Evolutionary conservation across 352 stramenopile species (phyloP).

Genomic region (Elongisporangium anandrum): DNA sequence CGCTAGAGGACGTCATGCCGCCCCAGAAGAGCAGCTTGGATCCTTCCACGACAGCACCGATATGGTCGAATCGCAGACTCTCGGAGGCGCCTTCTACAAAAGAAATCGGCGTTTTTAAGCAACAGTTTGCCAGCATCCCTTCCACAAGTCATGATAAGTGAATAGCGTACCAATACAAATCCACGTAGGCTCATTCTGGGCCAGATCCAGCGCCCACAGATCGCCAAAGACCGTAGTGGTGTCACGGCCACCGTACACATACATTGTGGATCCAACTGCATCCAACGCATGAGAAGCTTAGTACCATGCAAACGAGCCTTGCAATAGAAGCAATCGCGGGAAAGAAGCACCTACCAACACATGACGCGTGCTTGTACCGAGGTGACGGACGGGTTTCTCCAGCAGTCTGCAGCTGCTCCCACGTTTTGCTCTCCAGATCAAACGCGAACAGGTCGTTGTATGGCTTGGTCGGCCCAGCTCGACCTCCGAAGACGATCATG

Average conservation of each 20-base stretch:
- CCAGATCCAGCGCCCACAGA: constrained; percentile 62
- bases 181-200: constrained; percentile 28
- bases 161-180: constrained; percentile 36
- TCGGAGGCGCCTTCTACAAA: constrained; percentile 11
- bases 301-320: neutral
- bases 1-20: constrained; percentile 32
- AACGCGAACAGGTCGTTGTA: constrained; percentile 64
- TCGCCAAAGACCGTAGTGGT: constrained; percentile 64
- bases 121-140: neutral
- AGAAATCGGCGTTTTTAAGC: neutral
- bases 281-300: constrained; percentile 3
- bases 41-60: constrained; percentile 38
- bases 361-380: constrained; percentile 73
- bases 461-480: constrained; percentile 58
- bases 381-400: constrained; percentile 33
- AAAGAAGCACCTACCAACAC: constrained; percentile 35
- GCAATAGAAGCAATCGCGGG: neutral
- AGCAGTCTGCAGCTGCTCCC: constrained; percentile 24
- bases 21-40: constrained; percentile 60
- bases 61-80: constrained; percentile 50
- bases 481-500: constrained; percentile 83
- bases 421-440: constrained; percentile 39
- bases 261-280: constrained; percentile 63
- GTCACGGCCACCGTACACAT: constrained; percentile 68
- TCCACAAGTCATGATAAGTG: neutral